Base-by-base conservation (phyloP, 2,329 filamentous ascomycete genomes). In the Hypoxylon sp. region DNA sequence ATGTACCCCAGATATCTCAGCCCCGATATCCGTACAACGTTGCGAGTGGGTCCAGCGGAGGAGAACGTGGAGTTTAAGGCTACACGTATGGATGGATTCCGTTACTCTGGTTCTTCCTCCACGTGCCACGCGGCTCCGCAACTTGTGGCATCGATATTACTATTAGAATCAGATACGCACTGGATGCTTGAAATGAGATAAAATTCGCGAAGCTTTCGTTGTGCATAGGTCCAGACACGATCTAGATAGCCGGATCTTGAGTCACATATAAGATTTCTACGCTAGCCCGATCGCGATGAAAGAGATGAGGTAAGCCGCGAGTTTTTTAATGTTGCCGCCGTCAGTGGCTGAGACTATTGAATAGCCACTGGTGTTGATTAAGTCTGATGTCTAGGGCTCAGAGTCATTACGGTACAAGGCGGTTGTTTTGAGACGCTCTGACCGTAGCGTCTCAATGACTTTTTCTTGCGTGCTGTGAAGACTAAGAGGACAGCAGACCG, bases 21-120 rank as follows among this genome's bases (percentile, higher is more conserved):
- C 26, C 18, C 18, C 11, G 7, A 28, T 18, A 59, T 36, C 20
- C n/a, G 38, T 57, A 57, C 53, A 57, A 57, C 53, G 53, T 58
- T 58, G 54, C 55, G 55, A 52, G 46, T 45, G 46, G 46, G 28
- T 32, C 20, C 7, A 40, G 54, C 2, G 38, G 26, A 22, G n/a
- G 14, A 26, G 24, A 6, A 3, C 3, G 3, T 26, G 18, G 26
- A 33, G 38, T 16, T 44, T 54, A 32, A 16, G 26, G 20, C n/a
- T n/a, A n/a, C n/a, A n/a, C n/a, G n/a, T n/a, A n/a, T n/a, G n/a
- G n/a, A n/a, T n/a, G n/a, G 22, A 32, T n/a, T 16, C 18, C 28
- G 12, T 24, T 18, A 42, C 24, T 14, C 16, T 14, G 22, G 20
- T 32, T 45, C 7, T 45, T 45, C 28, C 26, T 45, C 28, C 12